Conservation (phyloP, 768 basidiomycete genomes). For the Suillus spraguei region DNA sequence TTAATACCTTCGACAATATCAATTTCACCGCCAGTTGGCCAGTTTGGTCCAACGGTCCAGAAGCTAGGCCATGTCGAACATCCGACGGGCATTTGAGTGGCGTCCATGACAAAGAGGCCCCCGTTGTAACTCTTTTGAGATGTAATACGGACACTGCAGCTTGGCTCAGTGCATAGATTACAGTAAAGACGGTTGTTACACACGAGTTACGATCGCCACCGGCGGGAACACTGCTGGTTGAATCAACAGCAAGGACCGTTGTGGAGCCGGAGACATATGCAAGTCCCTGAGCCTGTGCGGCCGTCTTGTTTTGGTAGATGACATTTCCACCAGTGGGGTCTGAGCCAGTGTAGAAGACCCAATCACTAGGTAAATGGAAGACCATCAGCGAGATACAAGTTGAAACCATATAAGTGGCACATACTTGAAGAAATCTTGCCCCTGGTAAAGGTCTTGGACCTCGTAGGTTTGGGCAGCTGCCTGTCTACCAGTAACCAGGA, state of each 20-base stretch:
- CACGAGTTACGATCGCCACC: constrained; percentile 60
- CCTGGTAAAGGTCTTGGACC: constrained; percentile 45
- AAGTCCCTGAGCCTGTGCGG: constrained; percentile 54
- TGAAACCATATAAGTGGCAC: constrained; percentile 19
- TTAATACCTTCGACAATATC: constrained; percentile 80
- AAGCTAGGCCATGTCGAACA: constrained; percentile 67
- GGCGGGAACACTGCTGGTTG: constrained; percentile 45
- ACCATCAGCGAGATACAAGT: constrained; percentile 1
- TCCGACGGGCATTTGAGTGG: constrained; percentile 70
- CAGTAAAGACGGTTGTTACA: constrained; percentile 16
- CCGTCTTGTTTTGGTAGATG: constrained; percentile 49
- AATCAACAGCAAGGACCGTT: constrained; percentile 65
- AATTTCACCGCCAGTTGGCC: constrained; percentile 63
- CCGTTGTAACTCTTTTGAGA: constrained; percentile 60
- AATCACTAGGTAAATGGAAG: constrained; percentile 44
- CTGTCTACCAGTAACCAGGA: constrained; percentile 25
- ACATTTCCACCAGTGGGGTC: constrained; percentile 81
- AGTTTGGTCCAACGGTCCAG: constrained; percentile 53
- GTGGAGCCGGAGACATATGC: constrained; percentile 63
- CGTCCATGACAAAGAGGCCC: constrained; percentile 77
- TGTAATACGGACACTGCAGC: constrained; percentile 63
- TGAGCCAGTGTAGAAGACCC: constrained; percentile 61
- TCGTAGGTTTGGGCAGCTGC: constrained; percentile 32
- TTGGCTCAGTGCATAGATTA: constrained; percentile 4
- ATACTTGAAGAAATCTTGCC: constrained; percentile 63